A percentile compares a stretch with the other conserved stretches of the same genome.
Evolutionary conservation across 2,329 filamentous ascomycete genomes (phyloP).

Genomic region (Xylariomycetidae sp.): DNA sequence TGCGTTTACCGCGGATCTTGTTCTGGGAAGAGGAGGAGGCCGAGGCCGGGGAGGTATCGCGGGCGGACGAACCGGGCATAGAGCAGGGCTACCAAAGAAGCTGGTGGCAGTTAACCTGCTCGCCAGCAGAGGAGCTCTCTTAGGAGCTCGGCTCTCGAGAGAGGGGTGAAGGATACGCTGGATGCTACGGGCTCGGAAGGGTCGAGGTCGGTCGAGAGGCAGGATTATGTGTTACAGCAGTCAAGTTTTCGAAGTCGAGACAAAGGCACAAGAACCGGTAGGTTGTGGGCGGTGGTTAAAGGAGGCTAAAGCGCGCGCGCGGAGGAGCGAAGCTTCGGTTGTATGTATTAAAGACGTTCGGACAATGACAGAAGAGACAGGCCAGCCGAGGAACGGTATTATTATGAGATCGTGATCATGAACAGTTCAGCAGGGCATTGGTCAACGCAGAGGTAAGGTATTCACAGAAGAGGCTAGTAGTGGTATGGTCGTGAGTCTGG

Average conservation of each 20-base stretch:
- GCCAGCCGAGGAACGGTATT: conserved; percentile 18
- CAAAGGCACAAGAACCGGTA: conserved; percentile 1
- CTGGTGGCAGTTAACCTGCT: conserved; percentile 29
- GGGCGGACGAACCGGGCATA: conserved; percentile 31
- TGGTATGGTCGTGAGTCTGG: too few species aligned
- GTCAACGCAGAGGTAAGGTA: conserved; percentile 9
- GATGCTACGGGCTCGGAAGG: conserved; percentile 5
- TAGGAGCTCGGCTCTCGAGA: conserved; percentile 19
- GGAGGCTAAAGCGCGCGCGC: conserved; percentile 9
- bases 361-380: conserved; percentile 15
- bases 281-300: conserved; percentile 4
- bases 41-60: conserved; percentile 23
- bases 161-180: conserved; percentile 1
- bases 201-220: too few species aligned
- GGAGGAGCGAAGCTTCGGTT: too few species aligned
- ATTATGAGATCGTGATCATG: conserved; percentile 14
- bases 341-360: too few species aligned
- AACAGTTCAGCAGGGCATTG: conserved; percentile 5
- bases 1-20: conserved; percentile 22
- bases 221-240: too few species aligned
- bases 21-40: conserved; percentile 22
- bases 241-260: too few species aligned
- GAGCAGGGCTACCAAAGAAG: conserved; percentile 21
- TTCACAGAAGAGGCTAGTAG: conserved; percentile 16
- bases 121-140: conserved; percentile 27